Base-by-base conservation (phyloP, 1,284 basidiomycete genomes). In the Ganoderma multipileum region DNA sequence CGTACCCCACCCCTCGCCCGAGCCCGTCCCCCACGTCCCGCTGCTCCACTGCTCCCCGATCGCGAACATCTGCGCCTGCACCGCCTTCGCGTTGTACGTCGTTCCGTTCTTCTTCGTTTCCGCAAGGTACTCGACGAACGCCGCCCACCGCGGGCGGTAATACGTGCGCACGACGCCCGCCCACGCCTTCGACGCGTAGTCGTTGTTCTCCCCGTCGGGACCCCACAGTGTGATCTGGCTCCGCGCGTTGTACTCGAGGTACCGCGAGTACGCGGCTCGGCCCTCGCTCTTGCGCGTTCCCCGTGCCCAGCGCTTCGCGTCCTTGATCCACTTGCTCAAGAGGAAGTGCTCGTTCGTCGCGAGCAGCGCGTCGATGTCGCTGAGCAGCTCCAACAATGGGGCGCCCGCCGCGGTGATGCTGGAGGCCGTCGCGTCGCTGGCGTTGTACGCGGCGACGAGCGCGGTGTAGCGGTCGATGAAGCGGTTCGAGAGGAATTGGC, bases 101-200 rank as follows among this genome's bases (percentile, higher is more conserved):
- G 68, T 66, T 42, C 76, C 79, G 14, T 72, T 74, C 36, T 47
- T 59, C 74, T 81, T 82, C 33, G 73, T 72, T 6, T 67, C 72
- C 52, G 59, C 77, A 23, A 83, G 68, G 64, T 83, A 82, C 28
- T 54, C 67, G 18, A 81, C 72, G 62, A 84, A 84, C 47, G 78
- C 73, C 66, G 72, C 70, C 83, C 84, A 84, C 1, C 82, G 75
- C 57, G 63, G 44, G 1, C 64, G 68, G 71, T 84, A 84, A 72
- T 85, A 85, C 5, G 76, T 74, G 7, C 76, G 74, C 47, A 85
- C 78, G 63, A 84, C 76, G 2, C 84, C 83, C 2, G 79, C 79
- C 83, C 83, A 84, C 71, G 83, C 82, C 69, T 85, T 84, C n/a
- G 83, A 83, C 41, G 83, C 83, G 66, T 84, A 84, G 68, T 83